Evolutionary conservation across 2,329 filamentous ascomycete genomes (phyloP), one percentile per base, ranked within the genome.

Genomic region (Penicillium aurantiogriseum): DNA sequence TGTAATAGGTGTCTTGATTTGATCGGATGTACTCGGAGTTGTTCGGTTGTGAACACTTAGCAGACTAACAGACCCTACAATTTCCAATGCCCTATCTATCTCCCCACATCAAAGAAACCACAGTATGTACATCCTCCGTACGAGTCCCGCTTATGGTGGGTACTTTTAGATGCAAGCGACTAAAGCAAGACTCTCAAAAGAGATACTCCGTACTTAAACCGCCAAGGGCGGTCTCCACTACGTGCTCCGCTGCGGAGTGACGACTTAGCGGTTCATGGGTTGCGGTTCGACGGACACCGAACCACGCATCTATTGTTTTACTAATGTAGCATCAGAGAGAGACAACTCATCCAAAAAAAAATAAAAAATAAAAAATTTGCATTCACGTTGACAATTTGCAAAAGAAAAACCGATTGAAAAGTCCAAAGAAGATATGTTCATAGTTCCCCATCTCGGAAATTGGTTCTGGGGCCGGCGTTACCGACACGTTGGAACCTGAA

Each of bases 401-500:
- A 33, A 33, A 44, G n/a, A 4, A 43, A n/a, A 19, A 3, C 2
- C 3, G 15, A 19, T 17, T 43, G 49, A 47, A 46, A 53, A 39
- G 6, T 13, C 15, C n/a, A 15, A n/a, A 29, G 13, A n/a, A 50
- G 5, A 17, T 5, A 19, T 42, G 27, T 50, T 19, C 23, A 29
- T 29, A 11, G 15, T n/a, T 11, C 9, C 40, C 40, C 40, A 15
- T 36, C 13, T 56, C 21, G n/a, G 43, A 57, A 47, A 46, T 59
- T 59, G 61, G 57, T 53, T 55, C 58, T 51, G 58, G 62, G 56
- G 58, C 59, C 50, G 43, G 61, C 51, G 60, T 56, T 67, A 61
- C 65, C 65, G 65, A 63, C 55, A 45, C 59, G 29, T 46, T 63
- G 65, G 65, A 55, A 62, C 61, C 64, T 57, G 59, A 57, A 40